These are phyloP conservation scores for Colletotrichum destructivum DNA, from an alignment of 2,329 filamentous ascomycete genomes.

Conservation along the genomic window DNA sequence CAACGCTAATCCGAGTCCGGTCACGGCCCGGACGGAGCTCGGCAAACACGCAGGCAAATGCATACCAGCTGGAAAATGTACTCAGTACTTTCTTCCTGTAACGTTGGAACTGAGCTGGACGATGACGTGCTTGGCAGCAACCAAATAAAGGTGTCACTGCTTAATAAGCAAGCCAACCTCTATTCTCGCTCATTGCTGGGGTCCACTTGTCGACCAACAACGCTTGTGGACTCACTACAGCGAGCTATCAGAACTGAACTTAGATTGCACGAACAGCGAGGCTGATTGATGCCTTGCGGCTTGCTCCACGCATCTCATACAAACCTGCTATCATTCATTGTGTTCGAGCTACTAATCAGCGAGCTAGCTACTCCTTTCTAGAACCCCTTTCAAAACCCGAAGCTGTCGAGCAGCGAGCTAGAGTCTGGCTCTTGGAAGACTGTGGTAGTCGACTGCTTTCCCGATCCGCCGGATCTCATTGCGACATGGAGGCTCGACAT, in stretches of 20 bases:
- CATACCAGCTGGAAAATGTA: no score
- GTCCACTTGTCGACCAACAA: background rate
- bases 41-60: background rate
- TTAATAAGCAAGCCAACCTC: slow-evolving; percentile 1
- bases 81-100: no score
- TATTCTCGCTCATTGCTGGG: background rate
- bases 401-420: slow-evolving; percentile 89
- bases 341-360: background rate
- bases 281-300: background rate
- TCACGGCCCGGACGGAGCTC: slow-evolving; percentile 4
- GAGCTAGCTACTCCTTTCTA: background rate
- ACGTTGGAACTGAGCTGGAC: background rate
- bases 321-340: background rate
- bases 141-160: background rate
- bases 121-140: slow-evolving; percentile 5
- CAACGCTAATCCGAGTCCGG: slow-evolving; percentile 8
- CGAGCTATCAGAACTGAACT: background rate
- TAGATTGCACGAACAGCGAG: background rate
- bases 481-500: slow-evolving; percentile 58
- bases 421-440: slow-evolving; percentile 95
- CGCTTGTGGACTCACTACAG: background rate
- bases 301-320: background rate
- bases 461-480: slow-evolving; percentile 59
- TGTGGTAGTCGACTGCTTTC: slow-evolving; percentile 75
- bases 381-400: slow-evolving; percentile 78